Evolutionary conservation across 306 rosid genomes (phyloP).

Genomic region (Biancaea sappan): DNA sequence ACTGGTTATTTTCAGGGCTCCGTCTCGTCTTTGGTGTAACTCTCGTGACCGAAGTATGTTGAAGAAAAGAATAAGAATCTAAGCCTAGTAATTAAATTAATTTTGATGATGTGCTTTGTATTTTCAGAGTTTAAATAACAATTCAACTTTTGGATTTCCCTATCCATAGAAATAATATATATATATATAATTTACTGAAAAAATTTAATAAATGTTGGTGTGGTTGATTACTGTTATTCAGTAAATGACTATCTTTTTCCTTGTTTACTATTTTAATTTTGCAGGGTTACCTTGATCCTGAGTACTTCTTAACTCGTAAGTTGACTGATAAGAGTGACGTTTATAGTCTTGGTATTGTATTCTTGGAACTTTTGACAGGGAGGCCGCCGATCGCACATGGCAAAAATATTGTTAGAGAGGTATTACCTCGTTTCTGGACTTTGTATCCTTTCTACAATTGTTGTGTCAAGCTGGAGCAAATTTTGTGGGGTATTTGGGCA

Average conservation of each 20-base stretch:
- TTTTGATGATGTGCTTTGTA: not conserved
- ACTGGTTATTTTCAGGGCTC: too few species aligned
- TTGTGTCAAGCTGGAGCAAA: not conserved
- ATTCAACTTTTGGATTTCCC: too few species aligned
- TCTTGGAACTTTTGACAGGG: slow-evolving; percentile 87
- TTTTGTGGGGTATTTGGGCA: not conserved
- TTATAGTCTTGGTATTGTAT: slow-evolving; percentile 92
- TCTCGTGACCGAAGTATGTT: not conserved
- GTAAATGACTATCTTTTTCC: not conserved
- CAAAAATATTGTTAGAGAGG: slow-evolving; percentile 97
- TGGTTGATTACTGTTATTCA: not conserved
- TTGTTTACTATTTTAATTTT: slow-evolving; percentile 30
- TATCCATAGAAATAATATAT: too few species aligned
- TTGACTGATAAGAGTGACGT: slow-evolving; percentile 95
- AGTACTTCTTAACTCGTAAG: slow-evolving; percentile 89
- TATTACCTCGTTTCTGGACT: slow-evolving; percentile 33
- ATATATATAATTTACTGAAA: not conserved
- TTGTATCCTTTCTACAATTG: slow-evolving; percentile 23
- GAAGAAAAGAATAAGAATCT: not conserved
- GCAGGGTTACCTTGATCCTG: slow-evolving; percentile 98
- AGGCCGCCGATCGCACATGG: slow-evolving; percentile 91
- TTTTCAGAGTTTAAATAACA: not conserved
- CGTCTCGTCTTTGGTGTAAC: too few species aligned
- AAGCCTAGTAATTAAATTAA: not conserved
- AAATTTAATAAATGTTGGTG: not conserved